These are phyloP conservation scores for Tausonia pullulans DNA, from an alignment of 1,284 basidiomycete genomes.

Conservation along the genomic window DNA sequence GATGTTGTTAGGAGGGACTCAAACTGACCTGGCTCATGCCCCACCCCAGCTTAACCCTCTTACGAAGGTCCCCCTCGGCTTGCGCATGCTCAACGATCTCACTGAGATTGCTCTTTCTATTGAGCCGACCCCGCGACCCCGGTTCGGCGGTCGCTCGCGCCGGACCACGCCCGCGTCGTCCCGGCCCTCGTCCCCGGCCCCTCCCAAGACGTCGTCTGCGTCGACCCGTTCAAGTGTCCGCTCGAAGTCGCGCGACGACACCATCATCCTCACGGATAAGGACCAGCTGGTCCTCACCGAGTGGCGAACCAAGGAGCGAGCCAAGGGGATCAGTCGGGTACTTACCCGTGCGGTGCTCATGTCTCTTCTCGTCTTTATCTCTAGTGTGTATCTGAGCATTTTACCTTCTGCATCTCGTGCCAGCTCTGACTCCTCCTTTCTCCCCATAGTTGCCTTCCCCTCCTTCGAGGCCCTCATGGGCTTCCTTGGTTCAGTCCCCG, in stretches of 20 bases:
- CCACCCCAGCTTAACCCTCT: slow-evolving; percentile 24
- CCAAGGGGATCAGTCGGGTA: too few species aligned
- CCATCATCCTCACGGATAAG: too few species aligned
- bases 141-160: background rate
- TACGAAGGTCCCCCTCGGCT: slow-evolving; percentile 77
- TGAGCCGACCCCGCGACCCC: slow-evolving; percentile 2
- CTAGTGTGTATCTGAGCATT: background rate
- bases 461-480: slow-evolving; percentile 16
- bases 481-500: slow-evolving; percentile 14
- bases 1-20: background rate
- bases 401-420: background rate
- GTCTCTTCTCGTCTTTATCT: slow-evolving; percentile 1
- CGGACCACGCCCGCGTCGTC: background rate
- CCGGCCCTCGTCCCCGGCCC: background rate
- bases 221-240: too few species aligned
- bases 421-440: background rate
- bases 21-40: background rate
- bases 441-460: slow-evolving; percentile 11
- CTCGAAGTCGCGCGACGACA: too few species aligned
- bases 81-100: slow-evolving; percentile 25
- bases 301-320: too few species aligned
- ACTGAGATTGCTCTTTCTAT: slow-evolving; percentile 14
- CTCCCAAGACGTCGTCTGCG: too few species aligned
- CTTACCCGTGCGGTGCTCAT: too few species aligned
- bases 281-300: too few species aligned